Evolutionary conservation across 192 early-diverging fungal genomes (phyloP), one percentile per base, ranked within the genome.

Genomic region (Coemansia sp.): DNA sequence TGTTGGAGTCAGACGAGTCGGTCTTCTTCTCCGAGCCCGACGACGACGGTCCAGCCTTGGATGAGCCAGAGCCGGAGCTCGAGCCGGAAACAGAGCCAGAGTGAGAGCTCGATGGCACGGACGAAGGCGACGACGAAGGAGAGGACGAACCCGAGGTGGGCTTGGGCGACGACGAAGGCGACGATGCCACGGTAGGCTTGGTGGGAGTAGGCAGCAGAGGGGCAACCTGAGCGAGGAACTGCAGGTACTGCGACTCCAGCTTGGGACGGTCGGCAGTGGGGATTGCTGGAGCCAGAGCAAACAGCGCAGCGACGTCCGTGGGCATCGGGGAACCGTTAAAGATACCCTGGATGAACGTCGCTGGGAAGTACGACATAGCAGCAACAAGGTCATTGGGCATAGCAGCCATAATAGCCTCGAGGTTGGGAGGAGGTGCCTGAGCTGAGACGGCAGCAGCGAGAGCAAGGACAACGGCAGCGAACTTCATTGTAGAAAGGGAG

Each of bases 191-290:
- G 2, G 49, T 20, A 20, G 66, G 24, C 24, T 66, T 42, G 52
- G 63, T 18, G 18, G 74, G 67, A 33, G 70, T 61, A 5, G 73
- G 70, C 18, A 76, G 46, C 63, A 76, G 74, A 9, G 69, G 40
- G 10, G 66, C 65, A 13, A 79, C 40, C 38, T 72, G 42, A 8
- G 68, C 49, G 38, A 84, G 71, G 42, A 84, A 77, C 31, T 65
- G 62, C 29, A 66, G 70, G 70, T 84, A 84, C 46, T 78, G 66
- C 70, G 61, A 68, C 29, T 74, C 75, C 22, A 84, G 66, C 41
- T 62, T 22, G 44, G 70, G 22, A 15, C 63, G 63, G 18, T 73
- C 55, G 6, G 47, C 34, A 2, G 52, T 29, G 3, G 76, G 76
- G 54, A 78, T 66, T 40, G 33, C 65, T 3, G 76, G 64, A 18